Evolutionary conservation across 1,284 basidiomycete species (phyloP), one percentile per base, ranked within the genome.

Genomic region (Trichosporon sp.): DNA sequence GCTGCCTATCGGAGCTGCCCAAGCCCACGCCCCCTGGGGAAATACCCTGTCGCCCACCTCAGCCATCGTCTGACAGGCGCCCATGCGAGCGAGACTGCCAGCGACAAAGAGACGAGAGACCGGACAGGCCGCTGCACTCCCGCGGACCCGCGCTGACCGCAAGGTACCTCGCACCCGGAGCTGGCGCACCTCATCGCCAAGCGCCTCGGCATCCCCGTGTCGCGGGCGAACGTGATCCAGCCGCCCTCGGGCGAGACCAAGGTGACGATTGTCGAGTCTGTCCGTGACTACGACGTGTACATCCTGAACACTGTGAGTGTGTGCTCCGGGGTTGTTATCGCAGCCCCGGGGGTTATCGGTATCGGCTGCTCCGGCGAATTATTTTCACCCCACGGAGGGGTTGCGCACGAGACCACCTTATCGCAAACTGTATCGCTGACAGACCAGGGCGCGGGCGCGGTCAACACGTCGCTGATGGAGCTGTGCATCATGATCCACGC

Each of bases 401-500:
- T 29, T 29, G 53, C 53, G 53, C 53, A 29, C 53, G 53, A 27
- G 53, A n/a, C 53, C 27, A 29, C 23, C 11, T 18, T 13, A 67
- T 18, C 29, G 29, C 15, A 11, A 29, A 29, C 11, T 21, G n/a
- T 2, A 12, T 8, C 15, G 15, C 56, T 60, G 27, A 65, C 44
- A 68, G 18, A 38, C 25, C 66, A 83, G 83, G 76, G 80, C 62
- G 80, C 80, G 7, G 81, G 83, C 56, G 77, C 75, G 27, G 89
- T 95, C 78, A 95, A 94, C 84, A 95, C 92, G 18, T 87, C 92
- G 64, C 87, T 97, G 72, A 94, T 96, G 91, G 95, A 98, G 84
- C 88, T 98, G 64, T 96, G 96, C 82, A 99, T 99, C 83, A 98
- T 99, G 95, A 97, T 98, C 78, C 96, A 99, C 82, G 96, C 97